A percentile compares a stretch with the other conserved stretches of the same genome.
Evolutionary conservation across 1,139 yeast species (phyloP).

Genomic region (Citeromyces siamensis): DNA sequence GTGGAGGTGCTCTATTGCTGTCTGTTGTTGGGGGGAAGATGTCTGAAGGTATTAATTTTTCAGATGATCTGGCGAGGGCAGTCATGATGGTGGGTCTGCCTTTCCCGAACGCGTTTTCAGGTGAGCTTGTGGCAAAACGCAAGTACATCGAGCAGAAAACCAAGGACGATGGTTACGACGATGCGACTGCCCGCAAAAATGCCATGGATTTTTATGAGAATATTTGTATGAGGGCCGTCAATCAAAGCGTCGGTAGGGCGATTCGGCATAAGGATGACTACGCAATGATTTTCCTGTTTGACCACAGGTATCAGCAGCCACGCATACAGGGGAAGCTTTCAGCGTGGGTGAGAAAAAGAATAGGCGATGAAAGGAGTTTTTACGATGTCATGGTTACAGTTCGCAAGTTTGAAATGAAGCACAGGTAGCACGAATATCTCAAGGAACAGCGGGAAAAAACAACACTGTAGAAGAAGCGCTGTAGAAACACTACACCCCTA

Average conservation of each 20-base stretch:
- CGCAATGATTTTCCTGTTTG: conserved; percentile 63
- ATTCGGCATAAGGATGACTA: conserved; percentile 78
- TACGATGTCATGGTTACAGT: neutral
- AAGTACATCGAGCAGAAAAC: conserved; percentile 43
- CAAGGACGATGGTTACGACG: conserved; percentile 26
- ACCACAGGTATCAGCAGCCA: conserved; percentile 37
- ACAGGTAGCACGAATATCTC: too few relatives aligned
- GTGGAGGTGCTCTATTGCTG: conserved; percentile 52
- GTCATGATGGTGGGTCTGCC: conserved; percentile 87
- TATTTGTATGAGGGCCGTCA: conserved; percentile 83
- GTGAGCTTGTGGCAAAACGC: conserved; percentile 68
- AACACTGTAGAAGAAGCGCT: too few relatives aligned
- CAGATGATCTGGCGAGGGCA: conserved; percentile 77
- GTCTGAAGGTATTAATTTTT: conserved; percentile 91
- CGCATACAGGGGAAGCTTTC: conserved; percentile 56
- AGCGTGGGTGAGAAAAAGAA: conserved; percentile 56
- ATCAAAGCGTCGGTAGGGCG: conserved; percentile 90
- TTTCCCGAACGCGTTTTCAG: conserved; percentile 75
- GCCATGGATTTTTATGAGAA: conserved; percentile 66
- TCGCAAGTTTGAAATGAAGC: neutral
- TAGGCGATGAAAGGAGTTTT: conserved; percentile 8
- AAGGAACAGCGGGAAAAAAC: too few relatives aligned
- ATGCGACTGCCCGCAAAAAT: conserved; percentile 27
- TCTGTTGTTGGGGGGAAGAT: conserved; percentile 92
- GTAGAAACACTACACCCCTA: too few relatives aligned